Evolutionary conservation across 208 protist species (phyloP).

Genomic region (Crithidia expoeki): DNA sequence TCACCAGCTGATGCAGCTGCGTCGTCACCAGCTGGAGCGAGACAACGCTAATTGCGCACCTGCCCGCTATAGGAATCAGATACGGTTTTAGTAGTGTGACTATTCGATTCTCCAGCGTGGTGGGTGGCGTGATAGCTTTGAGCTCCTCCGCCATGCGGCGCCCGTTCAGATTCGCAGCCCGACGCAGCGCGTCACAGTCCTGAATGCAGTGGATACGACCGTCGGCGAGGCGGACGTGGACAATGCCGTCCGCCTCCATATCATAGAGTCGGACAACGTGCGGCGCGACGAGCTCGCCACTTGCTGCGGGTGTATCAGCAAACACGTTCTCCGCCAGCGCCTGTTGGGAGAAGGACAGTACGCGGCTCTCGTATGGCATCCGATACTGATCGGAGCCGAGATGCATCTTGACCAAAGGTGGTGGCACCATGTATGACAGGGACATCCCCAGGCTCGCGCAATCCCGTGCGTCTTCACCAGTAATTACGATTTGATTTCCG

Average conservation of each 20-base stretch:
- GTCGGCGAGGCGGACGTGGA: constrained; percentile 37
- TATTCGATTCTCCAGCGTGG: constrained; percentile 31
- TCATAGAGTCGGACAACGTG: constrained; percentile 21
- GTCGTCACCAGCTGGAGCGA: constrained; percentile 52
- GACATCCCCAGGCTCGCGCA: constrained; percentile 61
- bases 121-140: neutral
- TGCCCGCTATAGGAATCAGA: constrained; percentile 5
- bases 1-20: constrained; percentile 60
- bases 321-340: constrained; percentile 16
- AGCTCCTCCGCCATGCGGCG: neutral
- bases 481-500: constrained; percentile 77
- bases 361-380: constrained; percentile 65
- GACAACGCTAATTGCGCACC: constrained; percentile 14
- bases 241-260: constrained; percentile 37
- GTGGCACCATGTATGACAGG: constrained; percentile 64
- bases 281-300: neutral
- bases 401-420: constrained; percentile 32
- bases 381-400: constrained; percentile 59
- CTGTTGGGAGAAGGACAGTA: constrained; percentile 50
- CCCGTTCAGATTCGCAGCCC: neutral
- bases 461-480: constrained; percentile 38
- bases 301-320: neutral
- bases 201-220: constrained; percentile 34
- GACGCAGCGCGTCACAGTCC: constrained; percentile 30
- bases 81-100: constrained; percentile 28